Percentiles rank a stretch among this genome's conserved stretches.
Evolutionary conservation across 2,329 filamentous ascomycete species (phyloP).

Genomic region (Beauveria rudraprayagi): DNA sequence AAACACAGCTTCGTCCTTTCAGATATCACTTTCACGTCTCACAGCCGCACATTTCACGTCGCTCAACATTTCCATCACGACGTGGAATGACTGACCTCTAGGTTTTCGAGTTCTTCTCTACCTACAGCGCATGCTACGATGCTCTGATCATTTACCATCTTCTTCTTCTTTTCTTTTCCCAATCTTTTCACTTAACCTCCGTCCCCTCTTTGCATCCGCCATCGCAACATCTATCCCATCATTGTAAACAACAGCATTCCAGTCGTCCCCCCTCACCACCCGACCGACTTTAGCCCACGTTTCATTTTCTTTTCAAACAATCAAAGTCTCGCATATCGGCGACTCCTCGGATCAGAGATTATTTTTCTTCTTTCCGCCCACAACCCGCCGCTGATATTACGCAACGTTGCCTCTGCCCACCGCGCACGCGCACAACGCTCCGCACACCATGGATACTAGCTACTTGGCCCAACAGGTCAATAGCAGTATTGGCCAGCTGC

Average conservation of each 20-base stretch:
- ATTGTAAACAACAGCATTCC: conserved; percentile 11
- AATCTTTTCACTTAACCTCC: background rate
- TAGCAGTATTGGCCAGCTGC: conserved; percentile 84
- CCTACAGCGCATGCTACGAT: conserved; percentile 11
- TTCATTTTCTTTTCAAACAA: background rate
- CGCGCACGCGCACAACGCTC: background rate
- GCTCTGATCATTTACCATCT: conserved; percentile 1
- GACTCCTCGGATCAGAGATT: background rate
- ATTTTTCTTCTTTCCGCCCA: background rate
- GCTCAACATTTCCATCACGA: conserved; percentile 4
- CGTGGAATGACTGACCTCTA: conserved; percentile 1
- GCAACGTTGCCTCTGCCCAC: background rate
- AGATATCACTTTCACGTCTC: background rate
- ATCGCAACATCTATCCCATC: background rate
- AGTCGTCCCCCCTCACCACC: background rate
- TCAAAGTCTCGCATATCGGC: background rate
- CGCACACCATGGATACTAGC: conserved; percentile 69
- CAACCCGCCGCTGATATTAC: background rate
- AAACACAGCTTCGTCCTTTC: background rate
- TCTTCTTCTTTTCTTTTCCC: background rate
- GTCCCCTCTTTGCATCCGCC: background rate
- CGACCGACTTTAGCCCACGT: background rate
- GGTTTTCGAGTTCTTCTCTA: background rate
- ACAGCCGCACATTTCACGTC: conserved; percentile 2
- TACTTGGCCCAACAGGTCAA: conserved; percentile 94